A percentile compares a stretch with the other conserved stretches of the same genome.
Conservation (phyloP, 2,329 filamentous ascomycete species). For the Rhynchosporium graminicola region DNA sequence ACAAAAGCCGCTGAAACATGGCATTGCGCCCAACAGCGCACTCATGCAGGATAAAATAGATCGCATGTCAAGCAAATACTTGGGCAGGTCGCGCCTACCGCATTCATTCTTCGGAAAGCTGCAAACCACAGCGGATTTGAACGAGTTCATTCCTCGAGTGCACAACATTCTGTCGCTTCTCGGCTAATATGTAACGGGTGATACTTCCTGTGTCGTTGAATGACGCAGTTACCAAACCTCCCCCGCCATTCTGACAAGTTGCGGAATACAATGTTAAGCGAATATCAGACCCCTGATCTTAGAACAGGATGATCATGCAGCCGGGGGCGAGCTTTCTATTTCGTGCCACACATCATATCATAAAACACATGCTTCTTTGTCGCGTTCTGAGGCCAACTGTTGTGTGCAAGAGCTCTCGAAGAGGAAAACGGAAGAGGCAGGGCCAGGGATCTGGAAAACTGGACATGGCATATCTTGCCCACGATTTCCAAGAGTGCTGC, state of each 20-base stretch:
- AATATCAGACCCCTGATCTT: conserved; percentile 4
- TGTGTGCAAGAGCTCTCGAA: not conserved
- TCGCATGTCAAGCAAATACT: not conserved
- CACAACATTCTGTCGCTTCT: not conserved
- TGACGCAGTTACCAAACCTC: not conserved
- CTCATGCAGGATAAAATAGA: not conserved
- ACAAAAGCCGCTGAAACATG: not conserved
- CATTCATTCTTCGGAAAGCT: not conserved
- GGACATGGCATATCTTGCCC: not conserved
- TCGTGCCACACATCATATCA: conserved; percentile 2
- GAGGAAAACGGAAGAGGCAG: not conserved
- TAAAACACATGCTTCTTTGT: conserved; percentile 4
- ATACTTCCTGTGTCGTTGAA: not conserved
- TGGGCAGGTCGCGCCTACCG: not conserved
- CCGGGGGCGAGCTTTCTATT: conserved; percentile 6
- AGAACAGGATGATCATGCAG: conserved; percentile 1
- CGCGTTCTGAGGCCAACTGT: conserved; percentile 5
- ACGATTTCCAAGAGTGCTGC: too few relatives aligned
- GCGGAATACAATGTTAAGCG: conserved; percentile 10
- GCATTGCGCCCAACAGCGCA: not conserved
- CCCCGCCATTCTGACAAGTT: conserved; percentile 7
- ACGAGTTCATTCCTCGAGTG: not conserved
- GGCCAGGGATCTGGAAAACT: not conserved
- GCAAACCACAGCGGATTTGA: not conserved
- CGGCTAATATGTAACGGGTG: not conserved